phyloP scores from a whole-genome alignment of 2,329 filamentous ascomycete genomes.

The Ceratocystis albifundus region DNA sequence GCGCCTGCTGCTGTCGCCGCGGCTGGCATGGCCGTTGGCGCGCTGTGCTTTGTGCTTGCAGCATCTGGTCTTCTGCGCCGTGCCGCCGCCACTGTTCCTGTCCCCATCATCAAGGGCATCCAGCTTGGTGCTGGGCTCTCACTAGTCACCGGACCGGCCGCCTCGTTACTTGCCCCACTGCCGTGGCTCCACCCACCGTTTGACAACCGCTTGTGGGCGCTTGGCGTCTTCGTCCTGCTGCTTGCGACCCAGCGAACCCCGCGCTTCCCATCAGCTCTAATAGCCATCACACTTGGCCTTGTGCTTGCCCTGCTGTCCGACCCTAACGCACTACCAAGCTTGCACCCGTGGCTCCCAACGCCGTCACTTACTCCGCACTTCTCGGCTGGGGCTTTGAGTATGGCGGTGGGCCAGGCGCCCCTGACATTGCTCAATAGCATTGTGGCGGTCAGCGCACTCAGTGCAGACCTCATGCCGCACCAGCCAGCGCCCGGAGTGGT shows the following conservation, averaged over 20 bases:
- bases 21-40: constrained; percentile 62
- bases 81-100: constrained; percentile 63
- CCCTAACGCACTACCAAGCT: constrained; percentile 34
- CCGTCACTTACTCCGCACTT: constrained; percentile 34
- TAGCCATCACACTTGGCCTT: constrained; percentile 58
- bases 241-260: constrained; percentile 54
- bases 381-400: constrained; percentile 33
- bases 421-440: constrained; percentile 88
- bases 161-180: constrained; percentile 54
- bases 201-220: constrained; percentile 69
- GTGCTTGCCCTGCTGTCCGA: constrained; percentile 44
- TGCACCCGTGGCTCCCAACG: constrained; percentile 6
- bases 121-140: constrained; percentile 85
- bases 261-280: constrained; percentile 65
- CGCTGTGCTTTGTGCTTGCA: constrained; percentile 63
- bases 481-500: constrained; percentile 59
- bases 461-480: constrained; percentile 62
- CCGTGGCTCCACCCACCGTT: constrained; percentile 56
- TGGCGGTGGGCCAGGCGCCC: constrained; percentile 76
- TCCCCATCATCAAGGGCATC: constrained; percentile 86
- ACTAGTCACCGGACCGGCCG: constrained; percentile 65
- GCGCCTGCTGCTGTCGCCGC: constrained; percentile 48
- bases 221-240: constrained; percentile 61
- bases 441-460: constrained; percentile 72
- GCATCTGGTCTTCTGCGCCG: constrained; percentile 65